Conservation (phyloP, 331 rosid species). For the Cydonia oblonga region DNA sequence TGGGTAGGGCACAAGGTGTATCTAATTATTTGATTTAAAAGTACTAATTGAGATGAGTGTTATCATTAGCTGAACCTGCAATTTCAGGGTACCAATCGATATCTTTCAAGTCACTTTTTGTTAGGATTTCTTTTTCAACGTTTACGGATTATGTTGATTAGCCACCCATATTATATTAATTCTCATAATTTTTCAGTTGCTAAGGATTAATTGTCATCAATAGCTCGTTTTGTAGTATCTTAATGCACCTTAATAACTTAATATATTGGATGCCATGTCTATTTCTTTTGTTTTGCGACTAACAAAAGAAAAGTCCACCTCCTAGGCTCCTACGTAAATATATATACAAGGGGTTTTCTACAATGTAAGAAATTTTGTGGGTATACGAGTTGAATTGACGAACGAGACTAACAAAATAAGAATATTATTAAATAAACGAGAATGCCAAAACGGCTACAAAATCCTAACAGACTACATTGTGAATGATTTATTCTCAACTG, state of each 20-base stretch:
- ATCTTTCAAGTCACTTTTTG: constrained; percentile 29
- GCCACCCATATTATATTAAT: constrained; percentile 8
- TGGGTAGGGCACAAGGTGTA: neutral
- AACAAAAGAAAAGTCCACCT: too few species aligned
- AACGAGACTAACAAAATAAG: too few species aligned
- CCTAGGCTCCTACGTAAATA: too few species aligned
- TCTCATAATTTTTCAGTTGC: neutral
- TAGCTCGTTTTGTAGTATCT: neutral
- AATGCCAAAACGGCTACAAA: too few species aligned
- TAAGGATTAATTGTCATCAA: neutral
- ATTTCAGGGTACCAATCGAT: neutral
- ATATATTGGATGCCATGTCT: too few species aligned
- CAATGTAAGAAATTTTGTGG: too few species aligned
- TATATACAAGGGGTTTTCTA: too few species aligned
- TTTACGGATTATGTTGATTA: constrained; percentile 3
- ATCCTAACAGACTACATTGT: too few species aligned
- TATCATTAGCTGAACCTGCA: constrained; percentile 5
- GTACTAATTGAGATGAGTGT: neutral
- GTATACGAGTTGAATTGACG: too few species aligned
- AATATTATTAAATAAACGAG: too few species aligned
- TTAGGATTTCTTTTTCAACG: constrained; percentile 30
- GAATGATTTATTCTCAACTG: too few species aligned
- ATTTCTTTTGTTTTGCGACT: too few species aligned
- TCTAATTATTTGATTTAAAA: neutral
- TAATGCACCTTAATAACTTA: neutral